Conservation (phyloP, 1,284 basidiomycete species). For the Ustilago bromivora region DNA sequence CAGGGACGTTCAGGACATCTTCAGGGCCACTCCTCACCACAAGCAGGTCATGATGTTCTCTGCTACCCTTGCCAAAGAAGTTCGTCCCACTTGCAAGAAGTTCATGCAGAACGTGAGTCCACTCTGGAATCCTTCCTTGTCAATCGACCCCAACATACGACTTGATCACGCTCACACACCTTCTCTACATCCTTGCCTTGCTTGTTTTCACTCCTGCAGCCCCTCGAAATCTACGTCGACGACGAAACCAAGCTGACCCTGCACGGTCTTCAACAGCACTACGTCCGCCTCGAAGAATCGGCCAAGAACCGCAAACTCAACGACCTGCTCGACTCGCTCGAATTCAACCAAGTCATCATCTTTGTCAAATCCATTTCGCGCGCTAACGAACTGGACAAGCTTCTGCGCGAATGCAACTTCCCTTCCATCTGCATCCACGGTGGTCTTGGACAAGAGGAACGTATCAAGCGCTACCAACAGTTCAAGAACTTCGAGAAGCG, state of each 20-base stretch:
- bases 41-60: slow-evolving; percentile 99
- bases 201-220: slow-evolving; percentile 73
- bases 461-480: slow-evolving; percentile 96
- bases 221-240: slow-evolving; percentile 98
- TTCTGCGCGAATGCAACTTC: slow-evolving; percentile 97
- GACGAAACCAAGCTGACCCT: slow-evolving; percentile 99
- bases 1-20: slow-evolving; percentile 99
- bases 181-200: background rate
- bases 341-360: slow-evolving; percentile 99
- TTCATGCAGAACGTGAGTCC: slow-evolving; percentile 96
- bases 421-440: slow-evolving; percentile 98
- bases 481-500: slow-evolving; percentile 99
- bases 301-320: slow-evolving; percentile 98
- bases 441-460: slow-evolving; percentile 91
- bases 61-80: slow-evolving; percentile 96
- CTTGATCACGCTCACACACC: background rate
- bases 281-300: slow-evolving; percentile 84
- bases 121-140: slow-evolving; percentile 68
- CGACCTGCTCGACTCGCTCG: slow-evolving; percentile 92
- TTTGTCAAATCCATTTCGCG: slow-evolving; percentile 98
- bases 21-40: slow-evolving; percentile 98
- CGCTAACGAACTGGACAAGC: slow-evolving; percentile 94
- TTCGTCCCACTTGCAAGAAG: slow-evolving; percentile 97
- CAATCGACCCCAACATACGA: background rate
- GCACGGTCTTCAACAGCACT: slow-evolving; percentile 98